Conservation (phyloP, 2,329 filamentous ascomycete species). For the Botryotinia globosa region DNA sequence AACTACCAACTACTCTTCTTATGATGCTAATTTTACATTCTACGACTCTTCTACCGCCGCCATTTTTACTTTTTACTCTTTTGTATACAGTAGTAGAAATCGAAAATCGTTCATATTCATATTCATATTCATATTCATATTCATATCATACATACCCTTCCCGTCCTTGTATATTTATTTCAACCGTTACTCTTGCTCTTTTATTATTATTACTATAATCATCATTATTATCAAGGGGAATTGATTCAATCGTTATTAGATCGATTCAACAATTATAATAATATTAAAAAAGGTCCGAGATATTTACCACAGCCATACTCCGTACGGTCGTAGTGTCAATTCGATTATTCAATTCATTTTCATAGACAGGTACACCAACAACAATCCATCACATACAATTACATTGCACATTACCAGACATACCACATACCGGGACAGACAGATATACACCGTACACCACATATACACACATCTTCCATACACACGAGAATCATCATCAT, state of each 20-base stretch:
- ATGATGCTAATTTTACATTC: neutral
- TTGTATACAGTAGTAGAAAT: too few species aligned
- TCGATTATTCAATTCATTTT: conserved; percentile 8
- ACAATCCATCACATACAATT: neutral
- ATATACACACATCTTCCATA: neutral
- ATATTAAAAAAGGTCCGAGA: neutral
- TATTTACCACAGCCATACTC: neutral
- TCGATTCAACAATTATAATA: neutral
- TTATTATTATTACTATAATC: too few species aligned
- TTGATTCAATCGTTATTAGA: neutral
- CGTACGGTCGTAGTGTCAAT: neutral
- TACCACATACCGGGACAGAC: neutral
- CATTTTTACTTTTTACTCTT: conserved; percentile 2
- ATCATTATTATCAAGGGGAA: neutral
- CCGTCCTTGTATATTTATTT: neutral
- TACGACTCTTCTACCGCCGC: neutral
- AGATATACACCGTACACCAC: neutral
- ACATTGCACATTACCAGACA: neutral
- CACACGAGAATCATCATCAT: neutral
- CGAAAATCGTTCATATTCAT: neutral
- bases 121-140: too few species aligned
- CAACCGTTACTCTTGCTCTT: neutral
- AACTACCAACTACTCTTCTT: neutral
- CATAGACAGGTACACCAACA: conserved; percentile 1
- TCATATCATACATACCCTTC: neutral